Conservation (phyloP, 192 early-diverging fungal genomes). For the Lunasporangiospora selenospora region DNA sequence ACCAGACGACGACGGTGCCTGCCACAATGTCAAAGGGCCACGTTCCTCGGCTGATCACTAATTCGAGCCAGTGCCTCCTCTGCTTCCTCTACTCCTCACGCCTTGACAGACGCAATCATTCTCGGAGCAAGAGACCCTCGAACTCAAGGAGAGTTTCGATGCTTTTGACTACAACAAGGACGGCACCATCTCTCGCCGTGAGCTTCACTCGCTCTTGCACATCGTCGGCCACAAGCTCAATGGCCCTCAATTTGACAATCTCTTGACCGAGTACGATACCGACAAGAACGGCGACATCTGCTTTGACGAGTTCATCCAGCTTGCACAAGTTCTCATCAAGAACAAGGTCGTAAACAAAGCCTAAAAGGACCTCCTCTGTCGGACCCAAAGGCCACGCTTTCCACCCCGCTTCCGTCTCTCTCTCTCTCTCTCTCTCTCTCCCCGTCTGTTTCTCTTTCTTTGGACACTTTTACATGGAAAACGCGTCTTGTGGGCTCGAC, state of each 20-base stretch:
- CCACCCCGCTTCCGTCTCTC: neutral
- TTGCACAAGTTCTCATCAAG: conserved; percentile 18
- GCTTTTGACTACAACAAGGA: conserved; percentile 39
- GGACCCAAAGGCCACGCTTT: too few relatives aligned
- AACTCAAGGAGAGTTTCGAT: conserved; percentile 39
- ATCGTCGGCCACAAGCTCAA: conserved; percentile 45
- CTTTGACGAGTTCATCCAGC: conserved; percentile 18
- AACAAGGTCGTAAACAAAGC: conserved; percentile 10
- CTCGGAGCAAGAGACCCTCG: conserved; percentile 4
- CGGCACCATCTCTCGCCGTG: conserved; percentile 20
- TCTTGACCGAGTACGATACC: conserved; percentile 16
- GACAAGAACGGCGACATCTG: conserved; percentile 25
- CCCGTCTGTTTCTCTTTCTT: neutral
- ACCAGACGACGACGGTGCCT: too few relatives aligned
- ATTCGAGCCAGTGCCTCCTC: too few relatives aligned
- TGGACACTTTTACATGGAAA: too few relatives aligned
- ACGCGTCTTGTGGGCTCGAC: too few relatives aligned
- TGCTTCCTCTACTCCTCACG: too few relatives aligned
- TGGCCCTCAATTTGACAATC: conserved; percentile 9
- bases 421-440: neutral
- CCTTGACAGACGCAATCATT: too few relatives aligned
- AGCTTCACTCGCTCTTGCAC: conserved; percentile 35
- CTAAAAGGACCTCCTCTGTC: neutral
- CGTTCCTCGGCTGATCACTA: too few relatives aligned
- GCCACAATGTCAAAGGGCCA: too few relatives aligned